phyloP scores from a whole-genome alignment of 306 rosid genomes.

The Vicia faba region DNA sequence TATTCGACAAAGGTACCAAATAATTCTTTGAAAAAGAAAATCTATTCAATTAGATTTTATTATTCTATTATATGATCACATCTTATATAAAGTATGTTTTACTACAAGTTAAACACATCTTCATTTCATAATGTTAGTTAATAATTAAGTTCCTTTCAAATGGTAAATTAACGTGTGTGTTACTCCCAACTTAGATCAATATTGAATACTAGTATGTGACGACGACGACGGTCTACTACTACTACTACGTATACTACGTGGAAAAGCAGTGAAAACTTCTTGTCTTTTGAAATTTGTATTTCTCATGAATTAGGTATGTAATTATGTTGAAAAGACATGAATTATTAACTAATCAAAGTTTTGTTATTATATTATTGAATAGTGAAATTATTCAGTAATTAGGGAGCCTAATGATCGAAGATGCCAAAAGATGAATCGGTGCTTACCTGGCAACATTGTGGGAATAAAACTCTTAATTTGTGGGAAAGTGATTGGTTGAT shows the following conservation, averaged over 20 bases:
- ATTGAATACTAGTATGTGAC: not conserved
- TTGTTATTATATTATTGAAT: conserved; percentile 26
- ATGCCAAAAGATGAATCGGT: conserved; percentile 38
- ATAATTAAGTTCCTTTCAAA: not conserved
- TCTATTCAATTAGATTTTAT: too few relatives aligned
- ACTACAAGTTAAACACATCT: conserved; percentile 8
- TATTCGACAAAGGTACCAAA: too few relatives aligned
- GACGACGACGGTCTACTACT: too few relatives aligned
- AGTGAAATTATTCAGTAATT: conserved; percentile 6
- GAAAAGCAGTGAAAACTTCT: not conserved
- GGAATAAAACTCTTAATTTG: conserved; percentile 24
- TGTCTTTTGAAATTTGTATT: conserved; percentile 16
- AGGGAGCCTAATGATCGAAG: conserved; percentile 32
- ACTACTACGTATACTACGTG: not conserved
- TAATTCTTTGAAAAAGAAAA: too few relatives aligned
- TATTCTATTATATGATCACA: not conserved
- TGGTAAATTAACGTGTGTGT: conserved; percentile 5
- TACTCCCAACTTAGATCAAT: not conserved
- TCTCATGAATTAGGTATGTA: conserved; percentile 41
- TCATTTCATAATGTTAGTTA: not conserved
- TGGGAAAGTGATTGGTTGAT: conserved; percentile 42
- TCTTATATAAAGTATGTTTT: not conserved
- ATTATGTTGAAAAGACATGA: conserved; percentile 49
- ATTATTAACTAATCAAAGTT: conserved; percentile 30
- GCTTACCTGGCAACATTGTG: conserved; percentile 37